Base-by-base conservation (phyloP, 306 rosid species). In the Prunus mira region DNA sequence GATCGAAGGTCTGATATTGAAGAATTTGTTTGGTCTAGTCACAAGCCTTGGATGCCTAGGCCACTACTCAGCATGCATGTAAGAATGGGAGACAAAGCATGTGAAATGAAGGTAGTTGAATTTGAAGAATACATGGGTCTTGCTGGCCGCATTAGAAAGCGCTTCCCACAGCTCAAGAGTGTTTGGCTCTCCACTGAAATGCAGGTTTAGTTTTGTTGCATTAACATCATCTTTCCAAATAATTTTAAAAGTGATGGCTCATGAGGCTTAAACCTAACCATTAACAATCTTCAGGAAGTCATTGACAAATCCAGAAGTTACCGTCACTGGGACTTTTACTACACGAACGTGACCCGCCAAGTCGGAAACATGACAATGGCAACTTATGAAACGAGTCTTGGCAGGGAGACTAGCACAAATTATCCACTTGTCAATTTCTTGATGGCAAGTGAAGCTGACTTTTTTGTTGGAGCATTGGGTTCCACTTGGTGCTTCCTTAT, bases 71-170 rank as follows among this genome's bases (percentile, higher is more conserved):
- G 96, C 84, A 80, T 93, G 90, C 98, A 93, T 75, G 96, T 93
- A 32, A 89, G 98, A 81, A 91, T 88, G 96, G 97, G 96, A 79
- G 98, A 93, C 81, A 90, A 93, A 81, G 97, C 97, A 61, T 84
- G 89, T 19, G 99, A 95, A 89, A 90, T 95, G 99, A 91, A 82
- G 83, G 83, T 92, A 4, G 91, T 86, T 72, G 96, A 85, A 34
- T 92, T 92, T 75, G 88, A 89, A 84, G 84, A 76, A 14, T 95
- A 95, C 90, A 89, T 90, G 92, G 78, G 72, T 71, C 91, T 91
- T 61, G 98, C 93, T 19, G 65, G 72, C 34, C 82, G 89, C 63
- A 81, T 93, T 41, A 84, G 92, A 80, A 88, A 56, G 65, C 87
- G 83, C 77, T 95, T 92, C 67, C 98, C 96, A 7, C 82, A 91